phyloP scores from a whole-genome alignment of 73 alveolate species.

The Paramecium primaurelia region DNA sequence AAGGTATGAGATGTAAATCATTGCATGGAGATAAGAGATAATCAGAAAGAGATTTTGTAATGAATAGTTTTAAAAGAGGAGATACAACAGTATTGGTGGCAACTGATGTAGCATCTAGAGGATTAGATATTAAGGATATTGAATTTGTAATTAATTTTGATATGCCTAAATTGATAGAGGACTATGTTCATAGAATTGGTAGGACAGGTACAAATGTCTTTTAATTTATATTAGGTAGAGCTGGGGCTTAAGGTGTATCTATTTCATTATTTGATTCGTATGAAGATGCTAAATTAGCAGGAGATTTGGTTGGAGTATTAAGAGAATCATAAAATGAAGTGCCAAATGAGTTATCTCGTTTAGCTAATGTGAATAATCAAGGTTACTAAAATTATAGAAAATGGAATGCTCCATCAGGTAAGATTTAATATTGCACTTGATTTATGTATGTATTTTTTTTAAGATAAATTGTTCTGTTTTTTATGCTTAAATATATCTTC shows the following conservation, averaged over 20 bases:
- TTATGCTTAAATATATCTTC: slow-evolving; percentile 64
- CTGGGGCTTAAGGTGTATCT: slow-evolving; percentile 79
- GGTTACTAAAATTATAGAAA: background rate
- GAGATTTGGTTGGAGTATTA: slow-evolving; percentile 10
- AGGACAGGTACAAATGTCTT: slow-evolving; percentile 70
- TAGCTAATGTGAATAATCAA: background rate
- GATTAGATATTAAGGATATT: slow-evolving; percentile 86
- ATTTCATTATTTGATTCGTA: slow-evolving; percentile 66
- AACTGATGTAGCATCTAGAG: slow-evolving; percentile 94
- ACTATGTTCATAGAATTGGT: slow-evolving; percentile 92
- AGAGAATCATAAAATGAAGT: slow-evolving; percentile 22
- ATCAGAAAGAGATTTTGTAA: slow-evolving; percentile 75
- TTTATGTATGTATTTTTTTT: background rate
- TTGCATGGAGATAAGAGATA: slow-evolving; percentile 89
- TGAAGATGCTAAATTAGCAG: slow-evolving; percentile 48
- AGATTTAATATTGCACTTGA: background rate
- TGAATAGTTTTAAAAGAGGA: slow-evolving; percentile 71
- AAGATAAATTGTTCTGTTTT: slow-evolving; percentile 73
- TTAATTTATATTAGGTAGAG: slow-evolving; percentile 61
- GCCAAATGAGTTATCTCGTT: background rate
- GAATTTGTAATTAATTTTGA: slow-evolving; percentile 83
- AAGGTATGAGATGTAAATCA: slow-evolving; percentile 62
- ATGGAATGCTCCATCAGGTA: slow-evolving; percentile 36
- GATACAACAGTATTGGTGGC: slow-evolving; percentile 74
- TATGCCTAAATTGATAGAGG: slow-evolving; percentile 78